Evolutionary conservation across 176 grass and related monocot species (phyloP).

Genomic region (Juncus inflexus): DNA sequence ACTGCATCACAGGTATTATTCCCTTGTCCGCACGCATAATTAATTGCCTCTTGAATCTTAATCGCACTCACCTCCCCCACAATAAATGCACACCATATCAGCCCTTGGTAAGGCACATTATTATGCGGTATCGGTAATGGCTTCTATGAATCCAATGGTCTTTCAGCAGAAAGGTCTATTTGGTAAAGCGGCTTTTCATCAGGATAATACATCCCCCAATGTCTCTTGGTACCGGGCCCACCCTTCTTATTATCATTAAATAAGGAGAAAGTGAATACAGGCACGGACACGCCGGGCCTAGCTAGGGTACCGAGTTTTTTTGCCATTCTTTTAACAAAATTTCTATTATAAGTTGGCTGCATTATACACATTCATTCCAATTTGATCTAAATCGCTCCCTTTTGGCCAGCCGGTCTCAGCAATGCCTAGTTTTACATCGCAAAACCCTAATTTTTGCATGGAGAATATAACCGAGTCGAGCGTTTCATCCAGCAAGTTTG

Average conservation of each 20-base stretch:
- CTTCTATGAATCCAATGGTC: slow-evolving; percentile 41
- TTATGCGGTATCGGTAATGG: slow-evolving; percentile 49
- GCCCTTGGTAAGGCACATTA: slow-evolving; percentile 53
- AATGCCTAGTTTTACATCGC: slow-evolving; percentile 50
- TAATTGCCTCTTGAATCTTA: slow-evolving; percentile 33
- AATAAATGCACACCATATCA: slow-evolving; percentile 67
- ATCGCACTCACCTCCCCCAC: slow-evolving; percentile 42
- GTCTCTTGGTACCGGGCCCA: slow-evolving; percentile 55
- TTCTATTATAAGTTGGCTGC: slow-evolving; percentile 72
- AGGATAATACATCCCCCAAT: slow-evolving; percentile 77
- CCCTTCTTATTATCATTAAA: slow-evolving; percentile 86
- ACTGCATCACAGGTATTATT: slow-evolving; percentile 70
- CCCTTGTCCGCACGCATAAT: slow-evolving; percentile 76
- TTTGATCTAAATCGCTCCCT: slow-evolving; percentile 61
- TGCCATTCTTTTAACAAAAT: slow-evolving; percentile 45
- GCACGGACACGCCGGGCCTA: slow-evolving; percentile 50
- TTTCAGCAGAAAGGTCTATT: slow-evolving; percentile 53
- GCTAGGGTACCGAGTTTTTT: slow-evolving; percentile 50
- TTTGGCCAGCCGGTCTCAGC: slow-evolving; percentile 93
- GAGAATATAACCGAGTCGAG: slow-evolving; percentile 57
- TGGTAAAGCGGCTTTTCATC: slow-evolving; percentile 45
- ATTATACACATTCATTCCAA: slow-evolving; percentile 57
- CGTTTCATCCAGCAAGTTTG: slow-evolving; percentile 88
- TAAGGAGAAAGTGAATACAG: slow-evolving; percentile 73
- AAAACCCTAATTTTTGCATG: slow-evolving; percentile 61